Conservation (phyloP, 768 basidiomycete species). For the Psilocybe cubensis region DNA sequence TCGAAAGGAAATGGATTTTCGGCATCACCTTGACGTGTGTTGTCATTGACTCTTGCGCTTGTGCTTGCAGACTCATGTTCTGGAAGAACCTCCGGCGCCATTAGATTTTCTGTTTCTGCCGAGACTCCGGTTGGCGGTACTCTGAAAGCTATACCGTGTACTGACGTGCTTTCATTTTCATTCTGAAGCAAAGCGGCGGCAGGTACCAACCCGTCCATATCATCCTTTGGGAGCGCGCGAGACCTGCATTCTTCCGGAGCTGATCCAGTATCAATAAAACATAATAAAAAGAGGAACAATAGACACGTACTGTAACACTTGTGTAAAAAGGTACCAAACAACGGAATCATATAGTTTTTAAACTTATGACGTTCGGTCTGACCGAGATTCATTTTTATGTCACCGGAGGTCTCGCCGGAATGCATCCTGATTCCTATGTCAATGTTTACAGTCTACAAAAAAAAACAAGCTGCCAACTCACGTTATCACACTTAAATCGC, state of each 20-base stretch:
- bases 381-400: conserved; percentile 22
- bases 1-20: too few relatives aligned
- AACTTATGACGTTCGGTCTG: conserved; percentile 1
- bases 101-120: too few relatives aligned
- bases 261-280: neutral
- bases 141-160: too few relatives aligned
- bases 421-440: conserved; percentile 13
- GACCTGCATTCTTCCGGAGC: conserved; percentile 15
- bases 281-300: neutral
- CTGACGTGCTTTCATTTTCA: too few relatives aligned
- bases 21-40: too few relatives aligned
- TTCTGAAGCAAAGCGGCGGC: too few relatives aligned
- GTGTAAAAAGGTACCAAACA: conserved; percentile 10
- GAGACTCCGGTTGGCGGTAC: too few relatives aligned
- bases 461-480: too few relatives aligned
- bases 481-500: conserved; percentile 13
- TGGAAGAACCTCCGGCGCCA: too few relatives aligned
- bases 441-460: neutral
- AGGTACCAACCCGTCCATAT: neutral
- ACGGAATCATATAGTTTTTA: conserved; percentile 13
- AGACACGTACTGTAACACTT: conserved; percentile 16
- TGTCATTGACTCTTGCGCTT: too few relatives aligned
- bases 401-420: conserved; percentile 15
- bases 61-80: too few relatives aligned
- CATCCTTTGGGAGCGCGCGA: conserved; percentile 1